phyloP scores from a whole-genome alignment of 306 rosid genomes.

The Glycine soja region DNA sequence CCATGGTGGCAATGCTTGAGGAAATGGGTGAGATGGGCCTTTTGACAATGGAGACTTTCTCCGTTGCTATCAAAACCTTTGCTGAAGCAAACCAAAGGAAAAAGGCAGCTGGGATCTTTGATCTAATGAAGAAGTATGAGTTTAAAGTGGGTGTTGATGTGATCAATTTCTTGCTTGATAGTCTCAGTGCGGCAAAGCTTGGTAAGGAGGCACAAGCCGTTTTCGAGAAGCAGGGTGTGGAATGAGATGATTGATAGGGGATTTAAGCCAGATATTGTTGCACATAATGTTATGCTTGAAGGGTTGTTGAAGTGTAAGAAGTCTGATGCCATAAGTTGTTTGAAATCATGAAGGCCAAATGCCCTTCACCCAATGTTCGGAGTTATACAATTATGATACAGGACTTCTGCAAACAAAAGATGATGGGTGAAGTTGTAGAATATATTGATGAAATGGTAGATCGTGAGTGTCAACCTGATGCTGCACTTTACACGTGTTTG shows the following conservation, averaged over 20 bases:
- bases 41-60: constrained; percentile 82
- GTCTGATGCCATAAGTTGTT: constrained; percentile 86
- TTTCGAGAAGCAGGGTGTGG: constrained; percentile 85
- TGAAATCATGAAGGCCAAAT: constrained; percentile 89
- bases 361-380: constrained; percentile 71
- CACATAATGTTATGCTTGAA: constrained; percentile 81
- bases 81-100: constrained; percentile 88
- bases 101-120: constrained; percentile 83
- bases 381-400: constrained; percentile 77
- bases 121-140: constrained; percentile 79
- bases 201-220: constrained; percentile 83
- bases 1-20: constrained; percentile 88
- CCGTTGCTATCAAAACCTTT: constrained; percentile 75
- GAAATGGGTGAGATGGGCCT: constrained; percentile 85
- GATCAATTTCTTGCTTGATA: constrained; percentile 79
- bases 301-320: constrained; percentile 76
- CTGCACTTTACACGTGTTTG: constrained; percentile 76
- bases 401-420: constrained; percentile 72
- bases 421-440: constrained; percentile 72
- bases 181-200: constrained; percentile 79
- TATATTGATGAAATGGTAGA: constrained; percentile 69
- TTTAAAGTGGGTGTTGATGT: constrained; percentile 70
- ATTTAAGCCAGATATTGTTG: constrained; percentile 80
- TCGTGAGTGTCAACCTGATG: constrained; percentile 69
- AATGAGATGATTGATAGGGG: constrained; percentile 88